A percentile compares a stretch with the other conserved stretches of the same genome.
These are phyloP conservation scores for Leishmania major DNA, from an alignment of 208 protist genomes.

Conservation along the genomic window DNA sequence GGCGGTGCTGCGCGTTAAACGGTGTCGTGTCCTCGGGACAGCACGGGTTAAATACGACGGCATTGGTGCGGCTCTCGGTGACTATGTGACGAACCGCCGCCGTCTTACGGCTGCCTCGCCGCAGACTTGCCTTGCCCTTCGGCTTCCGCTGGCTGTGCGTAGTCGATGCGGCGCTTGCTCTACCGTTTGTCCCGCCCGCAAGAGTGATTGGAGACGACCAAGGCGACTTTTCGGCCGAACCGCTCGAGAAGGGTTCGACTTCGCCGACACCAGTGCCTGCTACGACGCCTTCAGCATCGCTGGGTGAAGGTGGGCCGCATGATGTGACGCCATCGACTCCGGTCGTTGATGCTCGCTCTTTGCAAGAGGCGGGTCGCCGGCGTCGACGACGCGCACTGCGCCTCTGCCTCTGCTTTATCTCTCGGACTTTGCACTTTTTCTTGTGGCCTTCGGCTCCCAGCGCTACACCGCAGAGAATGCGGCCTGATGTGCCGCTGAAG, in stretches of 20 bases:
- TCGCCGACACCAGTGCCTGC: not conserved
- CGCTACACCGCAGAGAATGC: not conserved
- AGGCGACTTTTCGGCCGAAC: not conserved
- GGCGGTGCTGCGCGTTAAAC: slow-evolving; percentile 23
- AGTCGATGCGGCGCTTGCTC: not conserved
- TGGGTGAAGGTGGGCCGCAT: not conserved
- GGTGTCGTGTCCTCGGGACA: slow-evolving; percentile 30
- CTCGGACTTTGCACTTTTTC: not conserved
- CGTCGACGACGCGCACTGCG: not conserved
- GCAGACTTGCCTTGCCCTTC: not conserved
- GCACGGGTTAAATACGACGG: slow-evolving; percentile 20
- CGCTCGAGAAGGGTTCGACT: not conserved
- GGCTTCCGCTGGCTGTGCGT: not conserved
- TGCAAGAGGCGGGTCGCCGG: not conserved
- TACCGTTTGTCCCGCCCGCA: not conserved
- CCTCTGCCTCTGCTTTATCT: not conserved
- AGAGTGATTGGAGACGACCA: not conserved
- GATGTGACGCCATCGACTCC: not conserved
- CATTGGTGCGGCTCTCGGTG: not conserved
- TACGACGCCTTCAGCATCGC: not conserved
- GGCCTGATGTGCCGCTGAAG: not conserved
- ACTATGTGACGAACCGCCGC: not conserved
- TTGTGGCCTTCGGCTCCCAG: not conserved
- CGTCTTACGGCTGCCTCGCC: not conserved
- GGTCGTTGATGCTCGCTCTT: not conserved